These are phyloP conservation scores for Ceratobasidium sp. DNA, from an alignment of 1,284 basidiomycete genomes.

Conservation along the genomic window DNA sequence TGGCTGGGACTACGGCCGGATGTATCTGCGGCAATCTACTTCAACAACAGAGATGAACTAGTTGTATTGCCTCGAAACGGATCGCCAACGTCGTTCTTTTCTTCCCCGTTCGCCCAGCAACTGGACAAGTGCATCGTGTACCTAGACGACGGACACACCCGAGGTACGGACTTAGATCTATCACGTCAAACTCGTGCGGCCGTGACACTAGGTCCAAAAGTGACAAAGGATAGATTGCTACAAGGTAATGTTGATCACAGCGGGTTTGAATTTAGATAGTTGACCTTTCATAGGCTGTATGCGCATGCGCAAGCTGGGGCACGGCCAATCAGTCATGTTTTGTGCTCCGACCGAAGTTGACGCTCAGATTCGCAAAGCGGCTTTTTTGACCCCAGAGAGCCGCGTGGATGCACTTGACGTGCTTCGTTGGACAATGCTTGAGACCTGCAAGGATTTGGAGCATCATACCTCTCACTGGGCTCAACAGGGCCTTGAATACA, in stretches of 20 bases:
- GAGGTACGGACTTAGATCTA: constrained; percentile 70
- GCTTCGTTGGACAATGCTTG: constrained; percentile 44
- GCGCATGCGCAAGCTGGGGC: constrained; percentile 67
- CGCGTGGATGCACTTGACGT: constrained; percentile 26
- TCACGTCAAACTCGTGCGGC: constrained; percentile 64
- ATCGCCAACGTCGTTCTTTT: constrained; percentile 59
- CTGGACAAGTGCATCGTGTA: constrained; percentile 67
- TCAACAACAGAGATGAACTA: constrained; percentile 64
- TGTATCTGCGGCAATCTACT: constrained; percentile 65
- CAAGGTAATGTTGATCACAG: constrained; percentile 62
- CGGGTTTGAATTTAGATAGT: no score
- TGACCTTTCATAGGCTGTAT: constrained; percentile 61
- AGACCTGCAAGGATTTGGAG: constrained; percentile 41
- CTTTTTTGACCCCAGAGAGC: not conserved
- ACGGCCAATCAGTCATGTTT: constrained; percentile 67
- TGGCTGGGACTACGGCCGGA: constrained; percentile 61
- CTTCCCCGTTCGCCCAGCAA: constrained; percentile 63
- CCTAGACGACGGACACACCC: constrained; percentile 71
- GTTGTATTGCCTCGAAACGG: constrained; percentile 63
- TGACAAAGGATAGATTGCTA: constrained; percentile 69
- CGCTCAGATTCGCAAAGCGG: constrained; percentile 58
- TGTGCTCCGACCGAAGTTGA: constrained; percentile 67
- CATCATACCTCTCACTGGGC: constrained; percentile 47
- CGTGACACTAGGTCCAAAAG: constrained; percentile 68
- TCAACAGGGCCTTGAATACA: constrained; percentile 65